These are phyloP conservation scores for Dillenia turbinata DNA, from an alignment of 164 flowering plant species.

Conservation along the genomic window DNA sequence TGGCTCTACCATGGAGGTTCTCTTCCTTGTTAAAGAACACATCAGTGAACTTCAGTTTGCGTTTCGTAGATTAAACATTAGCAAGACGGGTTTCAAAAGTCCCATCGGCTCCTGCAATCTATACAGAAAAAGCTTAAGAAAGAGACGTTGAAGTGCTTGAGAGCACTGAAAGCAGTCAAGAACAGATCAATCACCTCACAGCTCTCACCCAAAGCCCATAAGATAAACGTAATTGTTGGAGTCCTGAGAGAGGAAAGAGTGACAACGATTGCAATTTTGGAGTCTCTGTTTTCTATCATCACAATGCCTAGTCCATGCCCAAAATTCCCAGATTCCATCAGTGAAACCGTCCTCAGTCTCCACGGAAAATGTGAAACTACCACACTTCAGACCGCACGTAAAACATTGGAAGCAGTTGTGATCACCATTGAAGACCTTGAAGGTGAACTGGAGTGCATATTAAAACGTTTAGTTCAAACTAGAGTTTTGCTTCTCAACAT, in stretches of 20 bases:
- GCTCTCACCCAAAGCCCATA: conserved; percentile 15
- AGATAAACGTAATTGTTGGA: conserved; percentile 32
- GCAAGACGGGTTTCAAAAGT: conserved; percentile 9
- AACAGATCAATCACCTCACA: conserved; percentile 12
- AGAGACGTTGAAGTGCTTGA: conserved; percentile 32
- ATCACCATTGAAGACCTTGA: conserved; percentile 39
- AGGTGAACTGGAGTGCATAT: conserved; percentile 40
- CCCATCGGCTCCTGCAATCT: conserved; percentile 16
- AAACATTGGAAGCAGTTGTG: conserved; percentile 48
- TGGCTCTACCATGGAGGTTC: conserved; percentile 36
- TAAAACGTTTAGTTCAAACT: conserved; percentile 48
- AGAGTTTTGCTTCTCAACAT: conserved; percentile 61
- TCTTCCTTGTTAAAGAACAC: conserved; percentile 32
- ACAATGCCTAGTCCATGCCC: conserved; percentile 30
- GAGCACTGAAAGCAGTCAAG: conserved; percentile 23
- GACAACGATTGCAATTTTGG: conserved; percentile 36
- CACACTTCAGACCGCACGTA: conserved; percentile 22
- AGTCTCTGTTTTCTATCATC: conserved; percentile 39
- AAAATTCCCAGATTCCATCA: neutral
- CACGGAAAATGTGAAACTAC: conserved; percentile 23
- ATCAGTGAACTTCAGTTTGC: conserved; percentile 32
- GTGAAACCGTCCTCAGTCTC: conserved; percentile 10
- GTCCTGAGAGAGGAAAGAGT: conserved; percentile 45
- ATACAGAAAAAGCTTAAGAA: conserved; percentile 39
- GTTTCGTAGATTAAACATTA: conserved; percentile 17